Base-by-base conservation (phyloP, 495 filamentous ascomycete species). In the Xylaria telfairii region DNA sequence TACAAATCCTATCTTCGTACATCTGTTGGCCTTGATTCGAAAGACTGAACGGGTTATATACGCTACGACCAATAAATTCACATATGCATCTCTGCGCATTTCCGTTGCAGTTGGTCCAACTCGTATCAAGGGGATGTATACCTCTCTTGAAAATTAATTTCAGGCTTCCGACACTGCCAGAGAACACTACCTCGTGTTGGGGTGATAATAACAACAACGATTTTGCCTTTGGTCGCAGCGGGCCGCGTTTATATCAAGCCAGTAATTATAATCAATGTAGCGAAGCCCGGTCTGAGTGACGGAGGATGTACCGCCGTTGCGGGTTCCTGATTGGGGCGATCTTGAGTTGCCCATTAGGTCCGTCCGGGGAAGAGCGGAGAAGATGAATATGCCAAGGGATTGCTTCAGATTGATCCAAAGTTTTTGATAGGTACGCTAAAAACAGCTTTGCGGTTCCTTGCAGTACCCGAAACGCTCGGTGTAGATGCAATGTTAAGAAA, bases 241-340 rank as follows among this genome's bases (percentile, higher is more conserved):
- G 21, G 65, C 49, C n/a, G 32, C 32, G 19, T 53, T 19, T 46
- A 21, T 49, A 28, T 24, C 19, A 26, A 24, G 6, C n/a, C 42
- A 21, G 49, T 26, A 53, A 53, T 53, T 54, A 30, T 17, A 30
- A 54, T 30, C 51, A 54, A 54, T 30, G 5, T 54, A 28, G 32
- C n/a, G 21, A 19, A 47, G 41, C 42, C 28, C 53, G 41, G 47
- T n/a, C 56, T 19, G 42, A 17, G 41, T 53, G 6, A 32, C 67
- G 67, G 67, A 69, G 34, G 57, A 54, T 32, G 42, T 69, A n/a
- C 57, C 34, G 24, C 67, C 67, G 67, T 42, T 32, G 37, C 10
- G 21, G 21, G 28, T 42, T 61, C 42, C 56, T 61, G 46, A 69
- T 69, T 32, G 26, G 54, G 30, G 41, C 26, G 32, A 24, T 44